Evolutionary conservation across 179 eudicot genomes (phyloP).

Genomic region (Silene coronaria): DNA sequence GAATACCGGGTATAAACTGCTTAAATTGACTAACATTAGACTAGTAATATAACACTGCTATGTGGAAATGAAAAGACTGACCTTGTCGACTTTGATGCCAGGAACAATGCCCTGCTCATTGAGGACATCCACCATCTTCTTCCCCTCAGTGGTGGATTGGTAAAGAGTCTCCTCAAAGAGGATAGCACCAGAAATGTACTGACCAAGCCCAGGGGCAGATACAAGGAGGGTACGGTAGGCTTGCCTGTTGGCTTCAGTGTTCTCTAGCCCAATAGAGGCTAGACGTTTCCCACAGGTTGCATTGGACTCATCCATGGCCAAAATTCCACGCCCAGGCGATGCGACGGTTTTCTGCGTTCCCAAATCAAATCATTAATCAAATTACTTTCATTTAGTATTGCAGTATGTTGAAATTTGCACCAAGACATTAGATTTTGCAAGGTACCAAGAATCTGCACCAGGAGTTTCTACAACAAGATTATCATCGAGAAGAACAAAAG

Average conservation of each 20-base stretch:
- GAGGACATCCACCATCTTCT: conserved; percentile 82
- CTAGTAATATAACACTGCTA: background rate
- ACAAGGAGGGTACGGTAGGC: conserved; percentile 82
- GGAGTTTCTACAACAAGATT: background rate
- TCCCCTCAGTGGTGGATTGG: conserved; percentile 75
- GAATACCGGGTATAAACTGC: background rate
- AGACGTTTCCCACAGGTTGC: conserved; percentile 89
- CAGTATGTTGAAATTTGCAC: background rate
- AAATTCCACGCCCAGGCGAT: conserved; percentile 80
- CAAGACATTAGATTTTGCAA: background rate
- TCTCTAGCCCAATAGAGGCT: conserved; percentile 83
- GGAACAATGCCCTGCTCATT: conserved; percentile 73
- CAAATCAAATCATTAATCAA: background rate
- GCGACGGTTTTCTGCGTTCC: conserved; percentile 62
- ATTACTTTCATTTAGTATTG: background rate
- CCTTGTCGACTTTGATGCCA: conserved; percentile 96
- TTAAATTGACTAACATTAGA: background rate
- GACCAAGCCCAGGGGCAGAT: conserved; percentile 66
- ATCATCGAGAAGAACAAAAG: background rate
- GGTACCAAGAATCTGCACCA: background rate
- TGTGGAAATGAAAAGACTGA: conserved; percentile 16
- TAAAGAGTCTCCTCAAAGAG: conserved; percentile 94
- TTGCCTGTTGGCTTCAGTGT: conserved; percentile 94
- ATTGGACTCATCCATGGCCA: conserved; percentile 91
- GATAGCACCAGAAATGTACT: conserved; percentile 80